Evolutionary conservation across 2,329 filamentous ascomycete species (phyloP).

Genomic region (Pseudohalonectria lignicola): DNA sequence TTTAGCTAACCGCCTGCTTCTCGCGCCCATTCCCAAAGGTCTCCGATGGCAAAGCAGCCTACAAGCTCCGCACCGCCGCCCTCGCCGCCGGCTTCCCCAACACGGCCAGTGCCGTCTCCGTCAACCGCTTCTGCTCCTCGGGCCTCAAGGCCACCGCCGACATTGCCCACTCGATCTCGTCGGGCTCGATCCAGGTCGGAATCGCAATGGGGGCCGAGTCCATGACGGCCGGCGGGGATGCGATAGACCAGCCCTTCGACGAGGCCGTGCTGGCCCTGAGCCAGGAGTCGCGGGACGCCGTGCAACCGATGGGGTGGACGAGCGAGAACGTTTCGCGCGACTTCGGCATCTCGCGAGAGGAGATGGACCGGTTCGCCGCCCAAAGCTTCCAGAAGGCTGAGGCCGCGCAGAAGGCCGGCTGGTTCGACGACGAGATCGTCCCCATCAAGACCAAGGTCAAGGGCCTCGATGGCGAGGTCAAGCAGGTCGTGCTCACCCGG

Average conservation of each 20-base stretch:
- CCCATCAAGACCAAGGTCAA: slow-evolving; percentile 76
- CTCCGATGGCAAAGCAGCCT: slow-evolving; percentile 73
- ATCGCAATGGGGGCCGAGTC: slow-evolving; percentile 80
- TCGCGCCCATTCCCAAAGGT: no score
- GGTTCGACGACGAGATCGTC: slow-evolving; percentile 88
- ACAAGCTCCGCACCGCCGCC: slow-evolving; percentile 65
- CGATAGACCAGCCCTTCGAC: slow-evolving; percentile 63
- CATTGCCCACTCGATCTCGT: slow-evolving; percentile 77
- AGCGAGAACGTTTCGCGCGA: slow-evolving; percentile 91
- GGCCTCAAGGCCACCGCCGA: slow-evolving; percentile 93
- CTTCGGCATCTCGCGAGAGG: slow-evolving; percentile 71
- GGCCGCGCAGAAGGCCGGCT: slow-evolving; percentile 78
- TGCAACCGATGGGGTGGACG: slow-evolving; percentile 96
- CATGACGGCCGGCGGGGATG: slow-evolving; percentile 69
- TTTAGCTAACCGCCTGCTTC: no score
- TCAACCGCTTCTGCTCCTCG: slow-evolving; percentile 97
- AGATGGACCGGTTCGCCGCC: slow-evolving; percentile 76
- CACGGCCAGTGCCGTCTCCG: slow-evolving; percentile 67
- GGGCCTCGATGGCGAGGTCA: slow-evolving; percentile 69
- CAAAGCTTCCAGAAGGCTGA: slow-evolving; percentile 86
- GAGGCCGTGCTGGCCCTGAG: slow-evolving; percentile 58
- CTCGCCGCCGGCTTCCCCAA: slow-evolving; percentile 28
- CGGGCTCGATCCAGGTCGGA: slow-evolving; percentile 75
- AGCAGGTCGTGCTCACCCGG: slow-evolving; percentile 66
- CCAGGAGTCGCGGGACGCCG: slow-evolving; percentile 74